Conservation (phyloP, 1,284 basidiomycete genomes). For the Exobasidium cylindrosporum region DNA sequence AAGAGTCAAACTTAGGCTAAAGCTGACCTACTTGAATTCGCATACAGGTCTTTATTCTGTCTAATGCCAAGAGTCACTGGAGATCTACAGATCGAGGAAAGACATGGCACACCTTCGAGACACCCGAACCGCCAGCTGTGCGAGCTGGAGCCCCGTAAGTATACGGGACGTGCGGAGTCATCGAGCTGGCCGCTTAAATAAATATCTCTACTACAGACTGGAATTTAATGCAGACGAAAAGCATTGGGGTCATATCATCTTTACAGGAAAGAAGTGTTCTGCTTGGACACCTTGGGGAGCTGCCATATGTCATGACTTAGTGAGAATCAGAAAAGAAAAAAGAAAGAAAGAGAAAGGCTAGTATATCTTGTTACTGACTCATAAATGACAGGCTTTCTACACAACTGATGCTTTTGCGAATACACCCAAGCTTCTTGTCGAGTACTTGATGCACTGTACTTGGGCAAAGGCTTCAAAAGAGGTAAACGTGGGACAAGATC, state of each 20-base stretch:
- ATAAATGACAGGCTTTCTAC: slow-evolving; percentile 57
- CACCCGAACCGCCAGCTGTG: slow-evolving; percentile 38
- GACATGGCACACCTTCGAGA: slow-evolving; percentile 49
- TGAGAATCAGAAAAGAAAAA: no score
- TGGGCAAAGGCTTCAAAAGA: slow-evolving; percentile 50
- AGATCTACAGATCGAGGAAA: slow-evolving; percentile 45
- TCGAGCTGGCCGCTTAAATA: no score
- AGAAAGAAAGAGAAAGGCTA: no score
- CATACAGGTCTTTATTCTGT: slow-evolving; percentile 44
- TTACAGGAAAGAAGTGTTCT: slow-evolving; percentile 43
- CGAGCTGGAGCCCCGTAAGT: slow-evolving; percentile 26
- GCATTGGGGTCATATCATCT: slow-evolving; percentile 47
- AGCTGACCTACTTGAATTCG: no score
- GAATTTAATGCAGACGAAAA: slow-evolving; percentile 50
- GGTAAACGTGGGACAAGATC: slow-evolving; percentile 26
- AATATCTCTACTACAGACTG: slow-evolving; percentile 16
- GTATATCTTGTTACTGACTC: no score
- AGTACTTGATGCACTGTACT: slow-evolving; percentile 44
- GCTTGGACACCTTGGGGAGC: slow-evolving; percentile 45
- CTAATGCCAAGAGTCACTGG: slow-evolving; percentile 41
- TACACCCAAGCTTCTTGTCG: slow-evolving; percentile 33
- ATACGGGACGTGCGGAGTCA: no score
- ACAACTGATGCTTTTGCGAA: slow-evolving; percentile 47
- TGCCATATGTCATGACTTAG: slow-evolving; percentile 40
- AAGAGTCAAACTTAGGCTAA: no score